Base-by-base conservation (phyloP, 805 yeast species). In the Cyberlindnera maritima region DNA sequence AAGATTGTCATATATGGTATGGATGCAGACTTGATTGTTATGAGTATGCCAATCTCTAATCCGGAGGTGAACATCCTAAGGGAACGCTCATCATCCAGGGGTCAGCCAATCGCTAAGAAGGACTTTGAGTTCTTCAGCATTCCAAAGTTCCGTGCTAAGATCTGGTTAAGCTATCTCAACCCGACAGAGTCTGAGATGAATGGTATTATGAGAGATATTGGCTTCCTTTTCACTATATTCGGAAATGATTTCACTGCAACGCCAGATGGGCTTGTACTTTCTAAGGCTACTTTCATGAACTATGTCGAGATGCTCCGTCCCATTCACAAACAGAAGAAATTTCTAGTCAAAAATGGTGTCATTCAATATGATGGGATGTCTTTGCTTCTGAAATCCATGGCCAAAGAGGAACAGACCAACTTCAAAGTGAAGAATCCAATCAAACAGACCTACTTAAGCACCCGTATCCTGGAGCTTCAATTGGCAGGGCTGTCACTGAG, bases 221-320 rank as follows among this genome's bases (percentile, higher is more conserved):
- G 88, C 50, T 71, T 92, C 48, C 80, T 91, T 54, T 80, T 88
- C 80, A 88, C 85, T 59, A 94, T 94, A 47, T 83, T 94, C 53
- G 99, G 99, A 54, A 94, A 94, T 62, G 99, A 94, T 74, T 94
- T 92, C 80, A 73, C 91, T 59, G 97, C 98, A 11, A 84, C 88
- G 59, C 78, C 94, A 55, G 86, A 88, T 60, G 88, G 87, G 50
- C 95, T 96, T 50, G 96, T 96, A 0, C 74, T 92, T 8, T 26
- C 44, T 7, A 14, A 13, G 15, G 9, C 39, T 8, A 10, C 56
- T 84, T 47, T 73, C 90, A 50, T 20, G 8, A 21, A 12, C 4
- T 29, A 36, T 3, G 20, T 41, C 19, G 46, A 44, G 17, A 26
- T 42, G 11, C 12, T 50, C 2, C 40, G 43, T 4, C 29, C 26